Evolutionary conservation across 306 rosid genomes (phyloP).

Genomic region (Vigna mungo): DNA sequence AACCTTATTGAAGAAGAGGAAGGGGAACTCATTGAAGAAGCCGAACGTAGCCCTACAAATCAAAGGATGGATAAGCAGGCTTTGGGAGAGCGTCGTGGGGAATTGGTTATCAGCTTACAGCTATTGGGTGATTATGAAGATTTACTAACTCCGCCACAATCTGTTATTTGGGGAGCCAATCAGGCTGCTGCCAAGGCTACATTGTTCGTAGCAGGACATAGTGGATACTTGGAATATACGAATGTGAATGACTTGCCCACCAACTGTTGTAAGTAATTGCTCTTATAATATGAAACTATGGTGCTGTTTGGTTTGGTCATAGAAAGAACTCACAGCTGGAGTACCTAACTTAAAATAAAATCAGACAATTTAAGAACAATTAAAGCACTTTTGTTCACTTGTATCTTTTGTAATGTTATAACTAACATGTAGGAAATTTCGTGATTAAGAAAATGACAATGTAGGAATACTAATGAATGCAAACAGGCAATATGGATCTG

Average conservation of each 20-base stretch:
- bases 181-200: conserved; percentile 94
- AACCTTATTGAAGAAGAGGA: conserved; percentile 94
- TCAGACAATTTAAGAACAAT: conserved; percentile 16
- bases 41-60: conserved; percentile 62
- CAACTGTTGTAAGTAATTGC: conserved; percentile 75
- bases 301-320: conserved; percentile 34
- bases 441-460: conserved; percentile 9
- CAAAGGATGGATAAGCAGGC: conserved; percentile 69
- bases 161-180: conserved; percentile 70
- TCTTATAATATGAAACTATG: conserved; percentile 32
- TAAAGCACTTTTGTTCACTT: not conserved
- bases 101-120: conserved; percentile 81
- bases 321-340: conserved; percentile 30
- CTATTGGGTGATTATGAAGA: conserved; percentile 74
- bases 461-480: conserved; percentile 20
- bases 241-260: conserved; percentile 76
- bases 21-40: conserved; percentile 74
- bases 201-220: conserved; percentile 75
- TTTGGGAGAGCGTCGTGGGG: conserved; percentile 74
- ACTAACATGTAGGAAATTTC: conserved; percentile 32
- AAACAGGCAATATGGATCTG: conserved; percentile 6
- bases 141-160: conserved; percentile 79
- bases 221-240: conserved; percentile 68
- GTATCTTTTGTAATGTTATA: conserved; percentile 7
- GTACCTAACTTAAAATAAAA: conserved; percentile 20